phyloP scores from a whole-genome alignment of 306 rosid genomes.

The Vigna angularis region DNA sequence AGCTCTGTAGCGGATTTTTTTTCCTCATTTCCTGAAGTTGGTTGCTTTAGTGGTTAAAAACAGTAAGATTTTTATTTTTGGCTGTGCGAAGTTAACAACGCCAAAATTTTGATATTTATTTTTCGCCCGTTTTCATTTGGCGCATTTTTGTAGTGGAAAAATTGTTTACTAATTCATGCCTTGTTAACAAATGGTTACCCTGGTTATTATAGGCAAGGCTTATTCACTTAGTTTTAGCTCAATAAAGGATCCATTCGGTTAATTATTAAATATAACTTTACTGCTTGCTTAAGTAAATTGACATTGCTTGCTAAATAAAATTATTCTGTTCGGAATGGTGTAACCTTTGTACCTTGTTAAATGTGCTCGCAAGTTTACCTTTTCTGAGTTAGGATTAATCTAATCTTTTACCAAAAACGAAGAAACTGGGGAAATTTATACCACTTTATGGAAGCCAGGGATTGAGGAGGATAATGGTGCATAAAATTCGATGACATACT shows the following conservation, averaged over 20 bases:
- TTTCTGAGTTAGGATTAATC: background rate
- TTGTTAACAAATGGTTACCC: background rate
- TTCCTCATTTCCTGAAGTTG: slow-evolving; percentile 13
- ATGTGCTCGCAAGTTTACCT: background rate
- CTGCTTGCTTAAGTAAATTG: background rate
- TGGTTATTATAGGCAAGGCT: slow-evolving; percentile 23
- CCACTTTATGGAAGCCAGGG: too few species aligned
- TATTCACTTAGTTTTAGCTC: slow-evolving; percentile 24
- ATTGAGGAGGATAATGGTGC: too few species aligned
- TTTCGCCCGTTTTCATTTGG: slow-evolving; percentile 34
- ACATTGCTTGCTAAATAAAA: background rate
- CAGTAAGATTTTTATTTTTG: slow-evolving; percentile 31
- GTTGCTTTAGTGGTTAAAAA: slow-evolving; percentile 42
- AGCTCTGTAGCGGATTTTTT: slow-evolving; percentile 37
- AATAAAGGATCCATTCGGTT: slow-evolving; percentile 38
- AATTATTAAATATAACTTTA: background rate
- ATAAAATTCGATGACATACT: too few species aligned
- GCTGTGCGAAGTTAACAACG: slow-evolving; percentile 38
- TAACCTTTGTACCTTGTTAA: too few species aligned
- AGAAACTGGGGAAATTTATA: too few species aligned
- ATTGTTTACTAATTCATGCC: slow-evolving; percentile 12
- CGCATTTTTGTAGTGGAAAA: slow-evolving; percentile 34
- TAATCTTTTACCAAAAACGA: background rate
- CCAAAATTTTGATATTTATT: slow-evolving; percentile 48
- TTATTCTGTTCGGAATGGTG: background rate